Evolutionary conservation across 352 stramenopile species (phyloP), one percentile per base, ranked within the genome.

Genomic region (Elongisporangium anandrum): DNA sequence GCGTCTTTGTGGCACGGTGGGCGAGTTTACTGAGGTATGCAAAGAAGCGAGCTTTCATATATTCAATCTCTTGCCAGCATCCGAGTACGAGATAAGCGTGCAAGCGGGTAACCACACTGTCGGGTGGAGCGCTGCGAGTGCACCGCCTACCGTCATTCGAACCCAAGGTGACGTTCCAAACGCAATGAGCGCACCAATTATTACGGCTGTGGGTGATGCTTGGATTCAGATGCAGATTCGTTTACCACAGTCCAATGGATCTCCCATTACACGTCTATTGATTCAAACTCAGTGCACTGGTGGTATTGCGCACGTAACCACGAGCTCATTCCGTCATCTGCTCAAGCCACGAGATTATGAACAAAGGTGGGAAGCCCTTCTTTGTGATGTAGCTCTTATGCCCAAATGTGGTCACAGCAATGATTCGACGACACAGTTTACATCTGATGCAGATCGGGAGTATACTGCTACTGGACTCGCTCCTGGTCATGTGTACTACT

Each of bases 401-500:
- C 61, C 59, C 4, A 67, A 60, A 48, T 70, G 38, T 21, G 53
- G 51, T 4, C 26, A 2, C 20, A 21, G 26, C 47, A 29, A 5
- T 21, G n/a, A 20, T 29, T 1, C 41, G 5, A 0, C 55, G 6
- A 56, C 23, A 15, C 29, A 41, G 9, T 41, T 41, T 41, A 41
- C 29, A 8, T 4, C 29, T 1, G 29, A 41, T 41, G 29, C 47
- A 12, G 61, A 63, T 50, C 78, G 71, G 38, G 61, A 82, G 26
- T 73, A 79, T 51, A 20, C 58, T 1, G 63, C 74, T 0, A 60
- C 51, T 3, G 75, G 73, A 1, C 59, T 88, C 4, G 16, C 68
- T 1, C 73, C 75, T 1, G 78, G 78, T 3, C 67, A 69, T 4
- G 64, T 85, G 7, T 88, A 88, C 38, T 79, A 77, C 57, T 81